A percentile compares a stretch with the other conserved stretches of the same genome.
These are phyloP conservation scores for Candida odintsovae DNA, from an alignment of 805 yeast species.

Conservation along the genomic window DNA sequence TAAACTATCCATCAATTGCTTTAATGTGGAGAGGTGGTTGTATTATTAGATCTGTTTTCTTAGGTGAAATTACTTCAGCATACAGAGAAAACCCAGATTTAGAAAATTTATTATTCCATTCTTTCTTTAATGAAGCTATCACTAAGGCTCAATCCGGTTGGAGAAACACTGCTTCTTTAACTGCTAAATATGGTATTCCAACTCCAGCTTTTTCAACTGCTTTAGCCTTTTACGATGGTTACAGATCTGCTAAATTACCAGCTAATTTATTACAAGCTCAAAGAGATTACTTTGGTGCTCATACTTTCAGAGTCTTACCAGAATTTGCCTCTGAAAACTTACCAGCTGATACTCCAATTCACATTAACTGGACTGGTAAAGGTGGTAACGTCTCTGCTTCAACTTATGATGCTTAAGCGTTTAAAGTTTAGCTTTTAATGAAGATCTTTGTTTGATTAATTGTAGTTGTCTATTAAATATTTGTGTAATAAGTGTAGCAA, in stretches of 20 bases:
- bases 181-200: slow-evolving; percentile 86
- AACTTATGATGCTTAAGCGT: slow-evolving; percentile 77
- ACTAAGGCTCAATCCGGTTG: slow-evolving; percentile 92
- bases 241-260: slow-evolving; percentile 92
- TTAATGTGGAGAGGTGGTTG: slow-evolving; percentile 99
- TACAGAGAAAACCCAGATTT: slow-evolving; percentile 89
- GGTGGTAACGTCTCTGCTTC: slow-evolving; percentile 98
- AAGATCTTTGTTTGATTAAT: background rate
- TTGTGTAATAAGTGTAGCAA: too few species aligned
- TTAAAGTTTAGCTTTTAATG: background rate
- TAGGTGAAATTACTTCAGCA: slow-evolving; percentile 95
- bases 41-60: slow-evolving; percentile 97
- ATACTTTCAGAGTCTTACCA: slow-evolving; percentile 94
- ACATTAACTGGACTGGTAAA: slow-evolving; percentile 98
- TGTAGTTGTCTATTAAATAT: background rate
- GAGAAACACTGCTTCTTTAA: slow-evolving; percentile 81
- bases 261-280: slow-evolving; percentile 99
- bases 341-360: slow-evolving; percentile 80
- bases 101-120: slow-evolving; percentile 92
- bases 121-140: slow-evolving; percentile 89
- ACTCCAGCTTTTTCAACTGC: slow-evolving; percentile 98
- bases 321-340: slow-evolving; percentile 70
- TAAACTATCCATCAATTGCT: slow-evolving; percentile 97
- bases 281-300: slow-evolving; percentile 99
- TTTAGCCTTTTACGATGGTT: slow-evolving; percentile 96